phyloP scores from a whole-genome alignment of 495 filamentous ascomycete genomes.

The Talaromyces thailandensis region DNA sequence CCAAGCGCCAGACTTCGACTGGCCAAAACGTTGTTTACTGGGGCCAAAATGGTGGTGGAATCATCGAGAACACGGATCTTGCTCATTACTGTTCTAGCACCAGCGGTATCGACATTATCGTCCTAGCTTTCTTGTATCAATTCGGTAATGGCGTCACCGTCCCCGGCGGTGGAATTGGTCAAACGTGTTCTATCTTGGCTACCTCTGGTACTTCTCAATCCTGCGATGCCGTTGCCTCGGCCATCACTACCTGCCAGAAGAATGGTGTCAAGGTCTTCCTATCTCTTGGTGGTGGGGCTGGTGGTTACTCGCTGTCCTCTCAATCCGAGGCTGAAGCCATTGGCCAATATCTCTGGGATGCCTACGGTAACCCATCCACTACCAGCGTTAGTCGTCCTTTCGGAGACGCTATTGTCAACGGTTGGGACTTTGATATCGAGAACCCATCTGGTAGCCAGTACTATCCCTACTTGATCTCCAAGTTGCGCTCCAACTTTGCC shows the following conservation, averaged over 20 bases:
- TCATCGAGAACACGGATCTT: conserved; percentile 31
- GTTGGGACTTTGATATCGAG: conserved; percentile 49
- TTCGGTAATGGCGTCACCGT: conserved; percentile 22
- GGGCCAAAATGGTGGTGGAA: conserved; percentile 34
- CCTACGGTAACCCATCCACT: conserved; percentile 25
- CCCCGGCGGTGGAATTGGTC: conserved; percentile 18
- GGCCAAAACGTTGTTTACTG: conserved; percentile 34
- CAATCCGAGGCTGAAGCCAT: conserved; percentile 33
- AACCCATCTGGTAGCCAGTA: conserved; percentile 16
- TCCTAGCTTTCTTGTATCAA: conserved; percentile 42
- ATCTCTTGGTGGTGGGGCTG: conserved; percentile 36
- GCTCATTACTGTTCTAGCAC: conserved; percentile 21
- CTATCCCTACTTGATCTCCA: conserved; percentile 34
- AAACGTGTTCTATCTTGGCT: conserved; percentile 13
- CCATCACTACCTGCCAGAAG: conserved; percentile 42
- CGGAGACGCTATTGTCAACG: conserved; percentile 44
- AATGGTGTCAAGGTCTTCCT: conserved; percentile 41
- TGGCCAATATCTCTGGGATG: conserved; percentile 42
- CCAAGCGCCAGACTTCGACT: conserved; percentile 11
- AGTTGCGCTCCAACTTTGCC: conserved; percentile 37
- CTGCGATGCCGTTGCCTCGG: conserved; percentile 33
- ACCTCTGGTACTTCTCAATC: conserved; percentile 3
- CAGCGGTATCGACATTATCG: conserved; percentile 37
- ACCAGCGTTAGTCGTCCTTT: conserved; percentile 37
- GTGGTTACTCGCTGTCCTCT: conserved; percentile 28